These are phyloP conservation scores for Myxozyma udenii DNA, from an alignment of 805 yeast species.

Conservation along the genomic window DNA sequence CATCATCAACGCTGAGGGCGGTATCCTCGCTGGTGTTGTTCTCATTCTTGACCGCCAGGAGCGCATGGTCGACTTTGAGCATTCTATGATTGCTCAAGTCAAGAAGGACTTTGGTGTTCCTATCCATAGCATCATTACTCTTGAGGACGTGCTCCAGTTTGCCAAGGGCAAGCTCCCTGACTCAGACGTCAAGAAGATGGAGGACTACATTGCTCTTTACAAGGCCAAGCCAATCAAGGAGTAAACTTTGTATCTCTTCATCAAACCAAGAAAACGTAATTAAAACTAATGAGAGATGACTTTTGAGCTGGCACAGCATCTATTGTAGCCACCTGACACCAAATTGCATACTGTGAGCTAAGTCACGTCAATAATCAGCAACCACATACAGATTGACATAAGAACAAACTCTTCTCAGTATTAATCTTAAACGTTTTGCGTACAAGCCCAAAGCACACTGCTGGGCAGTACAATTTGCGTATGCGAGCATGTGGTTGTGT, in stretches of 20 bases:
- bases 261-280: not conserved
- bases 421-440: too few relatives aligned
- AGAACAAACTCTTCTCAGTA: too few relatives aligned
- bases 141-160: constrained; percentile 66
- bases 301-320: too few relatives aligned
- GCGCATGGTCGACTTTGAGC: constrained; percentile 60
- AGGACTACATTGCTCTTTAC: constrained; percentile 21
- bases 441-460: too few relatives aligned
- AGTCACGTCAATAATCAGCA: too few relatives aligned
- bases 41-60: constrained; percentile 96
- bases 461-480: too few relatives aligned
- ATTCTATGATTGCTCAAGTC: constrained; percentile 81
- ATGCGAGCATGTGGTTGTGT: too few relatives aligned
- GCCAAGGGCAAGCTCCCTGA: constrained; percentile 26
- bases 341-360: too few relatives aligned
- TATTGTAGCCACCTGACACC: too few relatives aligned
- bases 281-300: too few relatives aligned
- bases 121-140: constrained; percentile 72
- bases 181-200: constrained; percentile 20
- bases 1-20: constrained; percentile 67
- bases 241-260: constrained; percentile 1
- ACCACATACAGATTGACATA: too few relatives aligned
- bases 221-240: constrained; percentile 21
- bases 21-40: constrained; percentile 75
- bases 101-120: constrained; percentile 72